Percentiles rank a stretch among this genome's conserved stretches.
These are phyloP conservation scores for Botrytis fragariae DNA, from an alignment of 2,329 filamentous ascomycete genomes.

Conservation along the genomic window DNA sequence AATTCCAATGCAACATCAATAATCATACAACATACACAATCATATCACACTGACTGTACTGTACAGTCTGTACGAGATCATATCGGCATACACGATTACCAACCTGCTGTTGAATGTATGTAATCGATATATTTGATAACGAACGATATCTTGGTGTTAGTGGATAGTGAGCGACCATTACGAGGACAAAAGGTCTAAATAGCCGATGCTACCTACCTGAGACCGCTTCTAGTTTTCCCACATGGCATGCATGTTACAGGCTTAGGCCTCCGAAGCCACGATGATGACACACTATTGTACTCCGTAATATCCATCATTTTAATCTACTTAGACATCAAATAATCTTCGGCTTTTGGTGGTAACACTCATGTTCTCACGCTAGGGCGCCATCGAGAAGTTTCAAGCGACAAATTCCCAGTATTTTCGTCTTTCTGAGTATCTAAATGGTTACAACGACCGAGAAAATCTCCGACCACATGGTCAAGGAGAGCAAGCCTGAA, in stretches of 20 bases:
- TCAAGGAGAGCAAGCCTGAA: neutral
- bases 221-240: conserved; percentile 1
- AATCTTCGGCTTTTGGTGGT: neutral
- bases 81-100: neutral
- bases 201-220: conserved; percentile 8
- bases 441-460: conserved; percentile 13
- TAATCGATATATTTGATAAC: conserved; percentile 1
- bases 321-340: conserved; percentile 7
- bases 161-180: neutral
- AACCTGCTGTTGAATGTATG: neutral
- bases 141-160: neutral
- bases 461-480: conserved; percentile 17
- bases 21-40: neutral
- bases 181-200: conserved; percentile 3
- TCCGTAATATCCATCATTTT: neutral
- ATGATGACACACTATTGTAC: conserved; percentile 10
- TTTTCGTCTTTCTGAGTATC: neutral
- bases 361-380: neutral
- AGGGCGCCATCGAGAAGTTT: conserved; percentile 3
- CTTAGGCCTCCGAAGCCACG: conserved; percentile 15
- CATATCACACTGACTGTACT: conserved; percentile 7
- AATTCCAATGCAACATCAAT: conserved; percentile 9
- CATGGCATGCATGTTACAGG: conserved; percentile 10
- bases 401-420: neutral
- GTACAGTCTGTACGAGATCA: neutral